Conservation (phyloP, 805 yeast species). For the Teunomyces aglyptinius region DNA sequence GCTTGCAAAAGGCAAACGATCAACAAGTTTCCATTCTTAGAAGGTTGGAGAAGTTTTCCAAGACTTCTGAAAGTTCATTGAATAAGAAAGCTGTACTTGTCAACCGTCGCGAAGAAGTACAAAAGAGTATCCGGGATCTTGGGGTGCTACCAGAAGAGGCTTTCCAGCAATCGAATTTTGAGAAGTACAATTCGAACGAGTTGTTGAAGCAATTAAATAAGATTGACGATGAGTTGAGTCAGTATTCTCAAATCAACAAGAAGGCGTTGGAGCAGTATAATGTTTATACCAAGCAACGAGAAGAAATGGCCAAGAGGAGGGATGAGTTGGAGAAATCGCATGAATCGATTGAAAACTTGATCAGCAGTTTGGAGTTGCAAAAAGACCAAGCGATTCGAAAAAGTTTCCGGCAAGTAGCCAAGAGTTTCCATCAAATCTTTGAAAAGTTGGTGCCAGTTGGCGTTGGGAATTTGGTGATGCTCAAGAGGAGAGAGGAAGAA, state of each 20-base stretch:
- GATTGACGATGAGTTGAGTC: conserved; percentile 56
- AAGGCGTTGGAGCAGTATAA: conserved; percentile 84
- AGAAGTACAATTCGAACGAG: conserved; percentile 46
- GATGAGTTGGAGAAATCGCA: conserved; percentile 69
- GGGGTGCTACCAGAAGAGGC: conserved; percentile 93
- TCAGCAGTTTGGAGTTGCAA: conserved; percentile 65
- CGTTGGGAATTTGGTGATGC: conserved; percentile 69
- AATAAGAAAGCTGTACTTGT: conserved; percentile 59
- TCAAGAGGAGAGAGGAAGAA: conserved; percentile 25
- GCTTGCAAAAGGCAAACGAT: conserved; percentile 51
- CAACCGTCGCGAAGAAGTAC: conserved; percentile 67
- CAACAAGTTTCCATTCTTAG: conserved; percentile 54
- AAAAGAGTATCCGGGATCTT: conserved; percentile 69
- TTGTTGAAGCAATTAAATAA: conserved; percentile 53
- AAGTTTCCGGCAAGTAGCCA: conserved; percentile 74
- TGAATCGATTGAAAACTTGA: conserved; percentile 68
- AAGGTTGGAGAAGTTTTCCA: conserved; percentile 59
- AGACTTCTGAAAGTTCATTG: conserved; percentile 60
- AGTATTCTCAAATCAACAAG: conserved; percentile 77
- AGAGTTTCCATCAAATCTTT: conserved; percentile 71
- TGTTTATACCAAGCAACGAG: conserved; percentile 70
- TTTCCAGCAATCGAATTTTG: conserved; percentile 44
- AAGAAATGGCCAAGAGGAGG: conserved; percentile 61
- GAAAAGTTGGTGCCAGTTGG: conserved; percentile 83
- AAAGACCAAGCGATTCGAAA: conserved; percentile 79